These are phyloP conservation scores for Chaetomium sp. DNA, from an alignment of 2,329 filamentous ascomycete species.

Conservation along the genomic window DNA sequence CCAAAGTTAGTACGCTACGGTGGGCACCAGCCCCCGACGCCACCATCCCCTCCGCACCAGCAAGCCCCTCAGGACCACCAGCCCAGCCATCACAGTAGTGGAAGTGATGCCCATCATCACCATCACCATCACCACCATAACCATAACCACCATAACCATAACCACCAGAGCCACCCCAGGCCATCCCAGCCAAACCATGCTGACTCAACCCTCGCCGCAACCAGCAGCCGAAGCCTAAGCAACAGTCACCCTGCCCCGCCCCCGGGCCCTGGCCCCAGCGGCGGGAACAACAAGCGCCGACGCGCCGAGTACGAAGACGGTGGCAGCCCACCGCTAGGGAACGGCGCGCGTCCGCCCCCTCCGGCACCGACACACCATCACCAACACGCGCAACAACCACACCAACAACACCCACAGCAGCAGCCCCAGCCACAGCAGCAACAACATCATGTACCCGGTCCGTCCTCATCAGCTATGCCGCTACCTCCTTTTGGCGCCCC, in stretches of 20 bases:
- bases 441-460: background rate
- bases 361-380: conserved; percentile 35
- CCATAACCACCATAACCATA: no score
- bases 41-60: conserved; percentile 65
- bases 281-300: conserved; percentile 60
- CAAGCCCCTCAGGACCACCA: conserved; percentile 25
- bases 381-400: background rate
- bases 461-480: background rate
- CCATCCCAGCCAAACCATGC: conserved; percentile 1
- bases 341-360: conserved; percentile 59
- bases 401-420: background rate
- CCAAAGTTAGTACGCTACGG: conserved; percentile 95
- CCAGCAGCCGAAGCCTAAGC: conserved; percentile 39
- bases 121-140: conserved; percentile 1
- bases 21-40: conserved; percentile 86
- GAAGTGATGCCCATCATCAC: background rate
- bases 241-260: conserved; percentile 1
- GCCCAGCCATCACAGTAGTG: background rate
- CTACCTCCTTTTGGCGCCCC: background rate
- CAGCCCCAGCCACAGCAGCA: background rate
- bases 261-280: conserved; percentile 28
- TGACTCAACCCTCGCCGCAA: conserved; percentile 4
- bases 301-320: conserved; percentile 93
- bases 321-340: conserved; percentile 74
- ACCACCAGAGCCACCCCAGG: conserved; percentile 27